Evolutionary conservation across 306 rosid species (phyloP).

Genomic region (Citrullus colocynthis): DNA sequence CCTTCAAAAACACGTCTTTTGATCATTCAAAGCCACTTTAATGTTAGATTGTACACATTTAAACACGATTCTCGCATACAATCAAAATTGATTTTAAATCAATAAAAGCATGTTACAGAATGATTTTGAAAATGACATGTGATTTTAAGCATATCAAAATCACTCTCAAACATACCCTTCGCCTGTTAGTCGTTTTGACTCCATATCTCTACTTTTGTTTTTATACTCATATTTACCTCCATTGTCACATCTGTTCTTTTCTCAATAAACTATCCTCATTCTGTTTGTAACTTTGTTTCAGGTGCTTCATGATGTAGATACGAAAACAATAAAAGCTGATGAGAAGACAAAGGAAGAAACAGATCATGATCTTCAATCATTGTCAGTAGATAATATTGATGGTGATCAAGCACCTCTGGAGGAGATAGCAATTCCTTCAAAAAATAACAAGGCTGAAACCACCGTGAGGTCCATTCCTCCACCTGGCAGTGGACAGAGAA

Average conservation of each 20-base stretch:
- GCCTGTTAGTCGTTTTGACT: background rate
- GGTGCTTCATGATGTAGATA: slow-evolving; percentile 32
- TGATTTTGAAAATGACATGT: no score
- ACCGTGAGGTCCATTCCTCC: slow-evolving; percentile 40
- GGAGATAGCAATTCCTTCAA: slow-evolving; percentile 22
- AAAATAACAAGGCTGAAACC: slow-evolving; percentile 17
- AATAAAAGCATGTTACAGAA: no score
- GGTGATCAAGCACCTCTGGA: slow-evolving; percentile 24
- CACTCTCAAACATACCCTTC: no score
- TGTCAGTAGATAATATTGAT: slow-evolving; percentile 21
- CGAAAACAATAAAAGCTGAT: slow-evolving; percentile 31
- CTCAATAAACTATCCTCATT: background rate
- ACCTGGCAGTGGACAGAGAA: slow-evolving; percentile 71
- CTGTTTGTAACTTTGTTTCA: slow-evolving; percentile 6
- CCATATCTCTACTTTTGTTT: background rate
- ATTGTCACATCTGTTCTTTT: background rate
- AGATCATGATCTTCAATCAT: slow-evolving; percentile 18
- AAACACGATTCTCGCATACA: no score
- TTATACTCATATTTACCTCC: background rate
- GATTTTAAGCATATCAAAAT: no score
- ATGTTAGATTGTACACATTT: no score
- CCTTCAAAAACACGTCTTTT: no score
- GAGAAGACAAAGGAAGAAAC: slow-evolving; percentile 22
- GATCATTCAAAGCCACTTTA: no score
- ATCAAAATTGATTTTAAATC: no score